Evolutionary conservation across 164 flowering plant genomes (phyloP).

Genomic region (Echeveria elegans): DNA sequence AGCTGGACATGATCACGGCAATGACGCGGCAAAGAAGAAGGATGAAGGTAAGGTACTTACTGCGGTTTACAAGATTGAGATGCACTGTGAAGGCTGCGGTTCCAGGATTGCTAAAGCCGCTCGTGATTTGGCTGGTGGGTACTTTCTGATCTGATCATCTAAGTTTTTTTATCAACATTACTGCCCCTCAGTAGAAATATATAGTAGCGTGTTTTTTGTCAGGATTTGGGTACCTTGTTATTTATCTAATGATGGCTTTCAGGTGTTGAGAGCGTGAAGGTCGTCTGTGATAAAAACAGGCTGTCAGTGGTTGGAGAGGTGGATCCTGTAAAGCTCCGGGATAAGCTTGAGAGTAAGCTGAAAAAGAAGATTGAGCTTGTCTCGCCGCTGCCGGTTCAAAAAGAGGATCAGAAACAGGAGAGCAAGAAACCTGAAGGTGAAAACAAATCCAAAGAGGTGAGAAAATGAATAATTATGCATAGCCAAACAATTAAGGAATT

Average conservation of each 20-base stretch:
- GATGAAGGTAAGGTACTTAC: background rate
- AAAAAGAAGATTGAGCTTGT: conserved; percentile 32
- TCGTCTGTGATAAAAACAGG: conserved; percentile 19
- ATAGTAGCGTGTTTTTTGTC: no score
- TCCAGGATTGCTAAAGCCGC: background rate
- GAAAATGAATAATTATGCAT: background rate
- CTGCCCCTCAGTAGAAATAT: background rate
- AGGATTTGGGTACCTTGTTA: no score
- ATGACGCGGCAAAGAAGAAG: background rate
- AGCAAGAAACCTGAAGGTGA: conserved; percentile 13
- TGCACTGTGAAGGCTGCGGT: conserved; percentile 6
- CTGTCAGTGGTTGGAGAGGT: conserved; percentile 28
- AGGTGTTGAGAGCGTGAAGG: conserved; percentile 30
- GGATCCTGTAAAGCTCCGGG: conserved; percentile 26
- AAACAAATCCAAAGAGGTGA: conserved; percentile 27
- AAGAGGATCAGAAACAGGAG: background rate
- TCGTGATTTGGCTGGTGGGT: background rate
- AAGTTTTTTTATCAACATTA: background rate
- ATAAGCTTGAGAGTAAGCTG: conserved; percentile 21
- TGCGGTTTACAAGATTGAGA: background rate
- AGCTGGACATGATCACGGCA: background rate
- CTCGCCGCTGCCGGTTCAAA: conserved; percentile 27
- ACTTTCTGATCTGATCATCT: background rate
- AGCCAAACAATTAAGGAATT: background rate
- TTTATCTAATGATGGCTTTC: background rate